These are phyloP conservation scores for Ramaria sp. DNA, from an alignment of 768 basidiomycete genomes.

Conservation along the genomic window DNA sequence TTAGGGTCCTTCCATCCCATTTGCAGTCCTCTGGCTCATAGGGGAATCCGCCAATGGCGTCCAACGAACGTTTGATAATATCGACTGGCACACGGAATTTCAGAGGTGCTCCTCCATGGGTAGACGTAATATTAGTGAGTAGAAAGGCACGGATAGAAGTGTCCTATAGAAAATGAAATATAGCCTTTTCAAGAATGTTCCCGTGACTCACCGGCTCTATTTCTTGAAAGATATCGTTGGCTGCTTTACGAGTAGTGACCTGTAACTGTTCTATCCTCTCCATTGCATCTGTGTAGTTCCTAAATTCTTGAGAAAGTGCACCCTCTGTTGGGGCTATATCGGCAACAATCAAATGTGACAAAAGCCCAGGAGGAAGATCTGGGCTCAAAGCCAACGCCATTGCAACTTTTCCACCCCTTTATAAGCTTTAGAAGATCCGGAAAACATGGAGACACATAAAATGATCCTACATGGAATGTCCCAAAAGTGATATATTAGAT, in stretches of 20 bases:
- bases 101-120: slow-evolving; percentile 25
- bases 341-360: slow-evolving; percentile 56
- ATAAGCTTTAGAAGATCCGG: not conserved
- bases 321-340: slow-evolving; percentile 71
- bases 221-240: slow-evolving; percentile 48
- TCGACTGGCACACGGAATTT: slow-evolving; percentile 67
- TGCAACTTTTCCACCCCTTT: slow-evolving; percentile 81
- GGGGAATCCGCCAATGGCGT: slow-evolving; percentile 70
- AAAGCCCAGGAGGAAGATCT: slow-evolving; percentile 27
- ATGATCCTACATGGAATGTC: slow-evolving; percentile 75
- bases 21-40: slow-evolving; percentile 42
- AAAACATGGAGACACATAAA: not conserved
- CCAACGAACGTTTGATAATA: slow-evolving; percentile 49
- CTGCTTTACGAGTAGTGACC: slow-evolving; percentile 55
- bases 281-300: slow-evolving; percentile 62
- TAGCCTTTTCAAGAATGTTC: not conserved
- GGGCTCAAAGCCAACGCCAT: slow-evolving; percentile 52
- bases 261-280: slow-evolving; percentile 48
- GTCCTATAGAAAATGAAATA: slow-evolving; percentile 36
- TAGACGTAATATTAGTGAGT: slow-evolving; percentile 63
- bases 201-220: slow-evolving; percentile 46
- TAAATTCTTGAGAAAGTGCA: slow-evolving; percentile 51
- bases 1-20: slow-evolving; percentile 53
- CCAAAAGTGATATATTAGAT: slow-evolving; percentile 59
- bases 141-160: slow-evolving; percentile 69